Base-by-base conservation (phyloP, 768 basidiomycete genomes). In the Chiua virens region DNA sequence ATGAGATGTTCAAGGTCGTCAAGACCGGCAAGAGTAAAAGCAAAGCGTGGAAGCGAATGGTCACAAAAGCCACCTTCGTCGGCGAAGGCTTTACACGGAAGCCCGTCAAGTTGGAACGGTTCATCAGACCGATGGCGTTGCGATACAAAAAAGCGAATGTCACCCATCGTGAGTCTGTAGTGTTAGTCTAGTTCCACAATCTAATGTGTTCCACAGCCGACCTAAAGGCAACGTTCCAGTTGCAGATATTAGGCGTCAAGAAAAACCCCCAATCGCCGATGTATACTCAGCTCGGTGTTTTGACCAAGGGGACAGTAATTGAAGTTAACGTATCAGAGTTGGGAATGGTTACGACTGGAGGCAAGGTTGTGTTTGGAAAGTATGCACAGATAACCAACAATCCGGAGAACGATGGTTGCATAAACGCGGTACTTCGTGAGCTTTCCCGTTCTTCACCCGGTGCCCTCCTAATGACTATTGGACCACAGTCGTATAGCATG, bases 1-100 rank as follows among this genome's bases (percentile, higher is more conserved):
- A 98, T 63, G 97, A 99, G 78, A 97, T 94, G 89, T 99, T 99
- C 80, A 98, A 95, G 78, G 97, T 99, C 27, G 77, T 99, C 79
- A 92, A 93, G 78, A 94, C 96, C 1, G 97, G 97, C 49, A 98
- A 98, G 77, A 89, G 81, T 66, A 97, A 93, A 74, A 85, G 82
- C 64, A 99, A 98, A 73, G 81, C 89, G 17, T 99, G 97, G 97
- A 99, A 99, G 75, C 84, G 94, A 59, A 98, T 98, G 94, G 91
- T 99, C 54, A 97, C 93, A 49, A 99, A 99, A 73, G 97, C 97
- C 28, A 99, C 97, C 9, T 99, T 98, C 64, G 97, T 99, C 28
- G 96, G 96, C 5, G 94, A 98, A 69, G 88, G 92, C 17, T 99
- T 98, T 70, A 99, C 97, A 15, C 79, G 97, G 54, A 98, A 98